Base-by-base conservation (phyloP, 1,284 basidiomycete species). In the Malassezia vespertilionis region DNA sequence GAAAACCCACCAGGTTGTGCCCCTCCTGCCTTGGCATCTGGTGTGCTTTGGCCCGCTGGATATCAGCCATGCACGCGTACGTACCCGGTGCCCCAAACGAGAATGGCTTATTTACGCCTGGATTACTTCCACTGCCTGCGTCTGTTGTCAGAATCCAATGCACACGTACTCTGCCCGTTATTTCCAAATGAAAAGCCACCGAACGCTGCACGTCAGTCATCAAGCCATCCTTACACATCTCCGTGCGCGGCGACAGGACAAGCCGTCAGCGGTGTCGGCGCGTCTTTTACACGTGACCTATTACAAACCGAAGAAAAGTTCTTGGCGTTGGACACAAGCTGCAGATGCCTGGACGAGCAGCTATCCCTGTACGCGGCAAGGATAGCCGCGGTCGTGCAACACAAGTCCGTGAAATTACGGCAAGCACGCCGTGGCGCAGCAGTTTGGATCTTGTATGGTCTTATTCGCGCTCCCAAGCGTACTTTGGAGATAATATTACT, bases 401-500 rank as follows among this genome's bases (percentile, higher is more conserved):
- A 18, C 36, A 30, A 2, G 26, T 26, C 1, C 22, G 43, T 8
- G 42, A 51, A 7, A 28, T 22, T 20, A n/a, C 37, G 5, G 6
- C 27, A 33, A 54, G 61, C 32, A 47, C 60, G 17, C 59, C 59
- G n/a, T 65, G 63, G 63, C 51, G 61, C 5, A 58, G 54, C 28
- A 56, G 54, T 36, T 39, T 56, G 45, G 66, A 69, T 42, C 58
- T 69, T 20, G 63, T 69, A 11, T 69, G 63, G 61, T 68, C 65
- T 20, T 69, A 69, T 22, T 68, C 66, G 9, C 63, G 66, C 37
- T 69, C 66, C 1, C 66, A 69, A 43, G 66, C 66, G 2, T 69
- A 65, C 46, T 69, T 66, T 43, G 65, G 65, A 26, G 63, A 69
- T 53, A 69, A 69, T 47, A 58, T 69, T 32, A 60, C 60, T 20